These are phyloP conservation scores for Russula vinacea DNA, from an alignment of 768 basidiomycete species.

Conservation along the genomic window DNA sequence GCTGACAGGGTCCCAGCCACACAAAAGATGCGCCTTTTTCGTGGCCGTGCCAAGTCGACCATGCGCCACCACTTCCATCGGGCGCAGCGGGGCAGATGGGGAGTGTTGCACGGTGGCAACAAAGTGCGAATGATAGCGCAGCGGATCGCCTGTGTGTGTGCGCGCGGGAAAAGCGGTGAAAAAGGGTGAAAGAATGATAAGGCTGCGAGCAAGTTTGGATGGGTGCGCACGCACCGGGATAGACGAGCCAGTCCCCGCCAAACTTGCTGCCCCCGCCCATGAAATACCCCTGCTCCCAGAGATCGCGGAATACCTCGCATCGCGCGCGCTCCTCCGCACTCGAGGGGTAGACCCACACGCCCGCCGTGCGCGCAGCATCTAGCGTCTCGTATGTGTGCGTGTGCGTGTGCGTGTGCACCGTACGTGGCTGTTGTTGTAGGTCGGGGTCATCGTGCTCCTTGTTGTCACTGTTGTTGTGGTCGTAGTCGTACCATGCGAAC, in stretches of 20 bases:
- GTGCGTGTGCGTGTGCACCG: no score
- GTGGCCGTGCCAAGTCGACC: conserved; percentile 95
- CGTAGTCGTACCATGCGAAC: conserved; percentile 62
- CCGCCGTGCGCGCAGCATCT: conserved; percentile 57
- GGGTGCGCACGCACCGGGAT: conserved; percentile 85
- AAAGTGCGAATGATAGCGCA: conserved; percentile 97
- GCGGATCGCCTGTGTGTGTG: conserved; percentile 67
- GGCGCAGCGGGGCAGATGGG: conserved; percentile 55
- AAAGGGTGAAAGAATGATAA: no score
- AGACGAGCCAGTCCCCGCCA: conserved; percentile 93
- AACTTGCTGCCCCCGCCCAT: conserved; percentile 92
- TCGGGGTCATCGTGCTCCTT: no score
- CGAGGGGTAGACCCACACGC: conserved; percentile 74
- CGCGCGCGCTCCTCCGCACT: conserved; percentile 64
- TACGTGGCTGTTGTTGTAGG: conserved; percentile 36
- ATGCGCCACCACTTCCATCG: conserved; percentile 95
- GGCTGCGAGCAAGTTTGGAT: neutral
- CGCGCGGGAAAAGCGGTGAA: no score
- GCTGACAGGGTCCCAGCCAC: conserved; percentile 77
- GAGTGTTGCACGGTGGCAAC: conserved; percentile 77
- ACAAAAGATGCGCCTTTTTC: conserved; percentile 91
- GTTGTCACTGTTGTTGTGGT: no score
- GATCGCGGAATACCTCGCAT: conserved; percentile 72
- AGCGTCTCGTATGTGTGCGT: conserved; percentile 52
- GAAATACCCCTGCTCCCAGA: conserved; percentile 83